Evolutionary conservation across 331 rosid species (phyloP), one percentile per base, ranked within the genome.

Genomic region (Ulmus americana): DNA sequence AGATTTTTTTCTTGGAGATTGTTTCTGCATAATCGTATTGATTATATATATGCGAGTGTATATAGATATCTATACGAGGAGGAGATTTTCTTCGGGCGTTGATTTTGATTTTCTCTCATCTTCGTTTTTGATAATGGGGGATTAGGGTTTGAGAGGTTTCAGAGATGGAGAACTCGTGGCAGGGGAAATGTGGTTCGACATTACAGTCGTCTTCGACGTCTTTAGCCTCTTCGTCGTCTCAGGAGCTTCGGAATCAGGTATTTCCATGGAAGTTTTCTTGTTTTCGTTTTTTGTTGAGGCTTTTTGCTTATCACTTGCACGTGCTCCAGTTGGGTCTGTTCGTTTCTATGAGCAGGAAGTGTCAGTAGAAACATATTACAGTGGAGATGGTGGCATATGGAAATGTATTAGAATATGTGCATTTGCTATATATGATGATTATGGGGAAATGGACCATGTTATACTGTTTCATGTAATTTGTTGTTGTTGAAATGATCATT

Each of bases 191-290:
- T 64, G 63, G 74, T 64, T 81, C 81, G 10, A 69, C 81, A 70
- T 74, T 76, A 77, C 79, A 70, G 65, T 55, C 71, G 15, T 76
- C 79, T 10, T 52, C 65, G 7, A 74, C 79, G 61, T 53, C 72
- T 6, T 4, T 70, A 69, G 75, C 71, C 70, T 66, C 83, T 45
- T 71, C 80, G 59, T 73, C 76, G 7, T 45, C 77, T 63, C 68
- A 49, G 77, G 84, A 81, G 81, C 76, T 48, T 40, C 77, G 66
- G 65, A 50, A 46, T 68, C 84, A 73, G 84, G 91, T 85, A 55
- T 52, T 18, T 7, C 41, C 35, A 53, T 67, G 64, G 22, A 68
- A 1, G 16, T 57, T 68, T 58, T 13, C 39, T 45, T 12, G 14
- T 2, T 45, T 12, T 20, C 22, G 45, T 51, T 61, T 45, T 14